A percentile compares a stretch with the other conserved stretches of the same genome.
Conservation (phyloP, 2,329 filamentous ascomycete genomes). For the Coniochaeta hoffmannii region DNA sequence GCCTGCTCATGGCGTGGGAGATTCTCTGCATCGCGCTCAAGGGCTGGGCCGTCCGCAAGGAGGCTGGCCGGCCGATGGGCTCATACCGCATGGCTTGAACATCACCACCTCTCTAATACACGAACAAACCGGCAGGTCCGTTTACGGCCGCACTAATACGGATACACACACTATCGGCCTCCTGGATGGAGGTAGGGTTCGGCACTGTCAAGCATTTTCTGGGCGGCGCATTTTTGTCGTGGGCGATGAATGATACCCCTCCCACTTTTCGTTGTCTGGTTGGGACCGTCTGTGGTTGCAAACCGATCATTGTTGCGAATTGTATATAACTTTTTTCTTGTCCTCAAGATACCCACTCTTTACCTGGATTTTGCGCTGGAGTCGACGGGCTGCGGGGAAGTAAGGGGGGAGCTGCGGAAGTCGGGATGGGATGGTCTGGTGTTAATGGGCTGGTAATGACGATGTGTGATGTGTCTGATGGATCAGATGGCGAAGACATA, state of each 20-base stretch:
- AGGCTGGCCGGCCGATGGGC: constrained; percentile 20
- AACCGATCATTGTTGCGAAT: too few species aligned
- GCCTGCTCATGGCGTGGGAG: constrained; percentile 79
- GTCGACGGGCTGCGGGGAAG: neutral
- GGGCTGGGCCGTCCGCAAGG: constrained; percentile 65
- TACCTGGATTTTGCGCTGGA: neutral
- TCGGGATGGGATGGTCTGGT: neutral
- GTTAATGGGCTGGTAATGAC: neutral
- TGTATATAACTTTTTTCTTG: neutral
- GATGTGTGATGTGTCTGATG: neutral
- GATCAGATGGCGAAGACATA: too few species aligned
- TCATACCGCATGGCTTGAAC: constrained; percentile 11
- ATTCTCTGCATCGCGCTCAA: constrained; percentile 74
- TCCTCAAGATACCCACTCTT: constrained; percentile 2
- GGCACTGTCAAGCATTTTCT: neutral
- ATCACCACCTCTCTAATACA: neutral
- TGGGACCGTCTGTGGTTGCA: neutral
- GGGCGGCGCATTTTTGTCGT: constrained; percentile 1
- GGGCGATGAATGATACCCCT: constrained; percentile 1
- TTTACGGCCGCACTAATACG: neutral
- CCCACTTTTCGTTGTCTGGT: neutral
- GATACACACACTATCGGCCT: neutral
- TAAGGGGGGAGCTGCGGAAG: neutral
- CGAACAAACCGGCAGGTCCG: neutral
- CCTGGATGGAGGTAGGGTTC: neutral